A percentile compares a stretch with the other conserved stretches of the same genome.
Conservation (phyloP, 306 rosid genomes). For the Pueraria montana region DNA sequence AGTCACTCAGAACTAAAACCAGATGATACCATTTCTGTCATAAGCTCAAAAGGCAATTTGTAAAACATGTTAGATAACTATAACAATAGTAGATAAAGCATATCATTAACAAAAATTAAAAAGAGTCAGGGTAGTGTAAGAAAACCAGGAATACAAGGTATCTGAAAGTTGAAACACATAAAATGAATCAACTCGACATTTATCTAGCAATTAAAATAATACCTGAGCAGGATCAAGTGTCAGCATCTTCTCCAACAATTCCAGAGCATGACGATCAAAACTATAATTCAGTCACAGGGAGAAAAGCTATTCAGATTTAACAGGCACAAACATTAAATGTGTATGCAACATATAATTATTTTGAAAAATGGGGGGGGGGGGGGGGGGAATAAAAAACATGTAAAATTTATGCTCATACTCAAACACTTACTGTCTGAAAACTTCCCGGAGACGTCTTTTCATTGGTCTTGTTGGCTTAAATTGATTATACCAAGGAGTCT, state of each 20-base stretch:
- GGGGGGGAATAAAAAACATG: too few species aligned
- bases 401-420: too few species aligned
- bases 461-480: constrained; percentile 72
- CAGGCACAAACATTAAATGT: not conserved
- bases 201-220: not conserved
- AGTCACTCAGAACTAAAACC: not conserved
- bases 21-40: constrained; percentile 5
- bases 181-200: constrained; percentile 12
- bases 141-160: too few species aligned
- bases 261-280: constrained; percentile 72
- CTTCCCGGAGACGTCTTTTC: constrained; percentile 64
- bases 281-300: constrained; percentile 43
- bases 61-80: not conserved
- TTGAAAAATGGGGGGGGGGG: too few species aligned
- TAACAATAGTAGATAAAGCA: not conserved
- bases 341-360: too few species aligned
- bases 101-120: not conserved
- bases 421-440: constrained; percentile 1
- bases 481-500: constrained; percentile 65
- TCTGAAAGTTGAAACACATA: not conserved
- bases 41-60: not conserved
- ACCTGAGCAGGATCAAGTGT: constrained; percentile 80
- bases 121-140: not conserved
- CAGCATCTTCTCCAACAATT: constrained; percentile 73
- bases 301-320: constrained; percentile 16